phyloP scores from a whole-genome alignment of 2,329 filamentous ascomycete species.

The Drechslerella dactyloides region DNA sequence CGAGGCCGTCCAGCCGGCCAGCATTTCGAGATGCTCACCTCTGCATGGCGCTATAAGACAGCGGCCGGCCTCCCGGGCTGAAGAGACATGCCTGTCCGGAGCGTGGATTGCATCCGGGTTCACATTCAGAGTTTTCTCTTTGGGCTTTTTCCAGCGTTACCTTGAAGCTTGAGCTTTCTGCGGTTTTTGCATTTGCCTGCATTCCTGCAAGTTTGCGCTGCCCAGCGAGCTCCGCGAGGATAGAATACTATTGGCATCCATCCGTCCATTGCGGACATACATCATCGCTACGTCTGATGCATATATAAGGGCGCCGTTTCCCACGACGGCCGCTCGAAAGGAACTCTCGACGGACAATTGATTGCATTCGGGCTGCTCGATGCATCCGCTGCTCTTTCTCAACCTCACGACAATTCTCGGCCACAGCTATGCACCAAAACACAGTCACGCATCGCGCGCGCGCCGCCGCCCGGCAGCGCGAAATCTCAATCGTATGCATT shows the following conservation, averaged over 20 bases:
- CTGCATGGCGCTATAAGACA: background rate
- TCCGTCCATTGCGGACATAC: no score
- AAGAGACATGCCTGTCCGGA: background rate
- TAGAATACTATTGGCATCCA: no score
- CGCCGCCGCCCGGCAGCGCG: slow-evolving; percentile 12
- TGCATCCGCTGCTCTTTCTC: slow-evolving; percentile 6
- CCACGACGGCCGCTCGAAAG: slow-evolving; percentile 16
- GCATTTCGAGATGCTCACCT: background rate
- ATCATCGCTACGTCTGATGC: no score
- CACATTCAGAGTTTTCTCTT: slow-evolving; percentile 26
- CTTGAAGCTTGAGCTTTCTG: background rate
- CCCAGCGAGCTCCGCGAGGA: no score
- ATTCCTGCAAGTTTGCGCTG: no score
- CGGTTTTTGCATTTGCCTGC: no score
- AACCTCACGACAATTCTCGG: no score
- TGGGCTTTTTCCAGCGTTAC: no score
- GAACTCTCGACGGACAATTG: slow-evolving; percentile 7
- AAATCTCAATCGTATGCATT: slow-evolving; percentile 45
- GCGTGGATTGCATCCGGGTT: background rate
- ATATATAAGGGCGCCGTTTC: background rate
- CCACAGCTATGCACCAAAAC: slow-evolving; percentile 15
- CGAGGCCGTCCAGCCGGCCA: no score
- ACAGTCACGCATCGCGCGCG: slow-evolving; percentile 24
- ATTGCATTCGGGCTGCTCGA: slow-evolving; percentile 24
- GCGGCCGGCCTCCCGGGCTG: background rate